phyloP scores from a whole-genome alignment of 768 basidiomycete species.

The Amyloporia xantha region DNA sequence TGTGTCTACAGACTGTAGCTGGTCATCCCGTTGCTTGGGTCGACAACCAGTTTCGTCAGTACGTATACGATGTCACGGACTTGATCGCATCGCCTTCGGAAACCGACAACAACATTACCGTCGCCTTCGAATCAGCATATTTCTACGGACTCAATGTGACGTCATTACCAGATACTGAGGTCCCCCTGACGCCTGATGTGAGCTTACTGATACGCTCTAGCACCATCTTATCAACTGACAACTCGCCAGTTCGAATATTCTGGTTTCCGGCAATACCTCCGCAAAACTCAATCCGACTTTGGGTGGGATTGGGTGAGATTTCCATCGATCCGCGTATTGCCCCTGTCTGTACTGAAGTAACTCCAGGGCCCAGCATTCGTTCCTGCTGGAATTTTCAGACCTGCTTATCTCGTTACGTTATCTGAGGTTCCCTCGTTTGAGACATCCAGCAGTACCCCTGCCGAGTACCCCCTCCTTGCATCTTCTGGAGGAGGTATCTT shows the following conservation, averaged over 20 bases:
- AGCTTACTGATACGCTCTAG: neutral
- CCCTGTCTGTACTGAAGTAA: neutral
- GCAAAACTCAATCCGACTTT: conserved; percentile 49
- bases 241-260: conserved; percentile 42
- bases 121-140: conserved; percentile 48
- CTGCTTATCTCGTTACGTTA: conserved; percentile 45
- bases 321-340: neutral
- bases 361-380: conserved; percentile 49
- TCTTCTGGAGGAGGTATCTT: conserved; percentile 25
- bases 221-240: neutral
- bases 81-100: conserved; percentile 28
- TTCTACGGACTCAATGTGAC: conserved; percentile 49
- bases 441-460: conserved; percentile 5
- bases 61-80: conserved; percentile 43
- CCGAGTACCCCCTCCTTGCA: conserved; percentile 19
- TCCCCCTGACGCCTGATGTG: conserved; percentile 32
- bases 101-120: conserved; percentile 38
- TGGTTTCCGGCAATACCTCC: conserved; percentile 39
- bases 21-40: conserved; percentile 51
- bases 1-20: conserved; percentile 35
- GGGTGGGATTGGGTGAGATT: conserved; percentile 54
- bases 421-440: conserved; percentile 13
- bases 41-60: conserved; percentile 51
- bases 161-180: conserved; percentile 40
- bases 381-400: conserved; percentile 48